Evolutionary conservation across 2,329 filamentous ascomycete species (phyloP).

Genomic region (Trichoderma sp.): DNA sequence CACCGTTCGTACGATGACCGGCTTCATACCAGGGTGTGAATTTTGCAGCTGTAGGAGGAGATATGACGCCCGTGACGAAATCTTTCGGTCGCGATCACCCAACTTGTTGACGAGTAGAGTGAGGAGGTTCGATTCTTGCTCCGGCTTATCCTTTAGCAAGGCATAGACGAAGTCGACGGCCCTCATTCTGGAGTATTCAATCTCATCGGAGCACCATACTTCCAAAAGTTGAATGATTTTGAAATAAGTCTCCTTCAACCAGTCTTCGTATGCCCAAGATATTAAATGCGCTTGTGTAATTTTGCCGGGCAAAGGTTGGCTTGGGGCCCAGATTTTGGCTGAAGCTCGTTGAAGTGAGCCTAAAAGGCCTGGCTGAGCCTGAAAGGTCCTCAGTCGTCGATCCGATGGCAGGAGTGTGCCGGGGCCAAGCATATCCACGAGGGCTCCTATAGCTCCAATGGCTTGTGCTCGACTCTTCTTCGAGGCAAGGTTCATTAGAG

Average conservation of each 20-base stretch:
- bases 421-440: constrained; percentile 91
- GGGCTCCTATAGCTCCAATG: constrained; percentile 83
- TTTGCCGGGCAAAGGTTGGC: constrained; percentile 69
- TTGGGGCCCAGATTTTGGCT: constrained; percentile 60
- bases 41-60: constrained; percentile 87
- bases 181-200: constrained; percentile 85
- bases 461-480: constrained; percentile 94
- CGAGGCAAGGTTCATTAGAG: constrained; percentile 74
- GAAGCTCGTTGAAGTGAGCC: constrained; percentile 64
- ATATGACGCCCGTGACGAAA: constrained; percentile 89
- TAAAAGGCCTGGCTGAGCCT: constrained; percentile 73
- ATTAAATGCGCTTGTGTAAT: constrained; percentile 77
- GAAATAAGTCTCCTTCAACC: constrained; percentile 92
- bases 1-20: constrained; percentile 77
- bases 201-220: constrained; percentile 90
- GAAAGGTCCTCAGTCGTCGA: constrained; percentile 77
- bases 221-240: constrained; percentile 89
- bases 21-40: constrained; percentile 90
- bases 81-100: constrained; percentile 92
- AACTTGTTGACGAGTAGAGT: constrained; percentile 94
- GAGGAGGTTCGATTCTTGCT: constrained; percentile 92
- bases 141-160: constrained; percentile 89
- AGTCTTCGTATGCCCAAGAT: constrained; percentile 89
- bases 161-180: constrained; percentile 91
- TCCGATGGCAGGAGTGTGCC: constrained; percentile 81